Base-by-base conservation (phyloP, 768 basidiomycete genomes). In the Russula dissimulans region DNA sequence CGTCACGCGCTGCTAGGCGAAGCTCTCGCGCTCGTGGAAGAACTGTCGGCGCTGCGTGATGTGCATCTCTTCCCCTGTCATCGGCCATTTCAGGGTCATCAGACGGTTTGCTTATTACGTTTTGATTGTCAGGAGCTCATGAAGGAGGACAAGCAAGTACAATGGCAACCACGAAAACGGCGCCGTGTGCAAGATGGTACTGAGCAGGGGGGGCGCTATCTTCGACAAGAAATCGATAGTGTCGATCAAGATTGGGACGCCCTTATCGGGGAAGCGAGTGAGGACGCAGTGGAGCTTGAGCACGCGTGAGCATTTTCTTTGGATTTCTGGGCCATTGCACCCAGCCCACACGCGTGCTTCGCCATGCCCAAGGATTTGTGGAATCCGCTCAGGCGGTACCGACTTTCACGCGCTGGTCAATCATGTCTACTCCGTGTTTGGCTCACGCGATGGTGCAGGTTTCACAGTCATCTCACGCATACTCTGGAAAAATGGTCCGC, bases 401-500 rank as follows among this genome's bases (percentile, higher is more conserved):
- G 72, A 66, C 68, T 87, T 46, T 61, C 42, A 32, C 51, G 51
- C 18, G 32, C 36, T 34, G 43, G 15, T 18, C 18, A 39, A 26
- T 51, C 53, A 15, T 42, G 29, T 26, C 39, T 17, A 22, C 26
- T 15, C 17, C 55, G 18, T 51, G 18, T 61, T n/a, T 29, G 56
- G 63, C 61, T 46, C 63, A 45, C 34, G 56, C 53, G 31, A 56
- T 14, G 41, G 31, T 50, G 54, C 60, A 77, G 79, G 54, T 79
- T 88, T 51, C 92, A 94, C 69, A 80, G 85, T 3, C 78, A 87
- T 62, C 78, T 88, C 12, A 70, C 92, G 45, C 83, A 85, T 61
- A 94, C 90, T 1, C 79, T 99, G 29, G 76, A 80, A 42, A 98
- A 98, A 72, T 99, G 97, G 97, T 97, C 93, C 10, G 79, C 86